Conservation (phyloP, 345 rosid species). For the Fremontodendron californicum region DNA sequence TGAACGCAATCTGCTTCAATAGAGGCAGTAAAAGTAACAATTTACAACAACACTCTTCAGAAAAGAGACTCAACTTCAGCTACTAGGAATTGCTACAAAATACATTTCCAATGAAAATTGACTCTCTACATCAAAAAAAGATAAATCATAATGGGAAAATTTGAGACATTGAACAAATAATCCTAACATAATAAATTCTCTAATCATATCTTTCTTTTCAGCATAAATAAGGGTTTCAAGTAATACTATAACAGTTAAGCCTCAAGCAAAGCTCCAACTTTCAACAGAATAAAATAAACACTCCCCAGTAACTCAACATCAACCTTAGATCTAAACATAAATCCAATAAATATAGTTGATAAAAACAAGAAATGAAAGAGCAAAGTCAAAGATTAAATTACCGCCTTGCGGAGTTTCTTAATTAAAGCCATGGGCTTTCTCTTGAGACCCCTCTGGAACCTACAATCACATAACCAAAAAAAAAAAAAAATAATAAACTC, state of each 20-base stretch:
- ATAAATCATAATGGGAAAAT: neutral
- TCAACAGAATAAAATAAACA: neutral
- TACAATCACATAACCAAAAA: constrained; percentile 11
- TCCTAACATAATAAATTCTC: neutral
- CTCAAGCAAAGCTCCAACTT: neutral
- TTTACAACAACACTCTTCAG: neutral
- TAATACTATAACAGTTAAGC: neutral
- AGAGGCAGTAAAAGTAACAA: neutral
- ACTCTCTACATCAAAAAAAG: neutral
- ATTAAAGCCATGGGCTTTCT: constrained; percentile 86
- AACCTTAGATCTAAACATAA: neutral
- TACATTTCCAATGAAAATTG: neutral
- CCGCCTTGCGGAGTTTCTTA: constrained; percentile 82
- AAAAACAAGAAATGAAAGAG: neutral
- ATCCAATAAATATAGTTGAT: neutral
- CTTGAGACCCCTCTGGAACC: constrained; percentile 89
- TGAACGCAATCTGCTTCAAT: neutral
- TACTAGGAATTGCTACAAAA: neutral
- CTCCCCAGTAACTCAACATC: neutral
- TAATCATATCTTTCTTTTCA: neutral
- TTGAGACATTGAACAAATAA: neutral
- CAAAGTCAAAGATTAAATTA: constrained; percentile 14
- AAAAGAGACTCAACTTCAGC: neutral
- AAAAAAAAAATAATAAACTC: neutral
- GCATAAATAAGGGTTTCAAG: neutral